These are phyloP conservation scores for Adansonia gregorii DNA, from an alignment of 441 rosid species.

Conservation along the genomic window DNA sequence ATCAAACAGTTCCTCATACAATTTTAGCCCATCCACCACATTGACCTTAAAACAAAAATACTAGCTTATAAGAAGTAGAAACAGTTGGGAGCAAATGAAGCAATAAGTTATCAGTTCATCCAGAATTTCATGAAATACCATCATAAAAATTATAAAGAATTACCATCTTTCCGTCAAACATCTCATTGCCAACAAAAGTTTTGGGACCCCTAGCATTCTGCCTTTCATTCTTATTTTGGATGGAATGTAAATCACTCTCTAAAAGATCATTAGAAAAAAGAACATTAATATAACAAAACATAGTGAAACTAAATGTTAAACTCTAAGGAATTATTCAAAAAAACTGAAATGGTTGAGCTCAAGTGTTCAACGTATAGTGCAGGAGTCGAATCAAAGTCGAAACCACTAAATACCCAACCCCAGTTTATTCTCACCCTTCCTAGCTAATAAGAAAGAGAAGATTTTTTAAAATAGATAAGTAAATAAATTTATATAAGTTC, in stretches of 20 bases:
- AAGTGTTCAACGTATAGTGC: conserved; percentile 1
- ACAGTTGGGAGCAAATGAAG: conserved; percentile 3
- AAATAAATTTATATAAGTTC: not conserved
- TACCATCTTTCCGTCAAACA: conserved; percentile 74
- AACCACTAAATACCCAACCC: not conserved
- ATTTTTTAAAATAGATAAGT: not conserved
- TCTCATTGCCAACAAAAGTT: conserved; percentile 66
- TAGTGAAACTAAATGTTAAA: conserved; percentile 4
- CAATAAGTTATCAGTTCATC: conserved; percentile 8
- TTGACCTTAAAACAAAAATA: conserved; percentile 61
- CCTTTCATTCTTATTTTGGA: conserved; percentile 47
- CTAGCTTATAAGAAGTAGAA: conserved; percentile 26
- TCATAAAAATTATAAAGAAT: conserved; percentile 13
- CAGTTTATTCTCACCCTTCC: conserved; percentile 9
- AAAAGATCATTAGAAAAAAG: conserved; percentile 32
- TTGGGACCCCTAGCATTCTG: conserved; percentile 51
- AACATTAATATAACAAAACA: not conserved
- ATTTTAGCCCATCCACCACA: conserved; percentile 85
- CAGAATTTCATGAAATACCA: not conserved
- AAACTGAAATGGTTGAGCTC: not conserved
- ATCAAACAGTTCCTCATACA: conserved; percentile 62
- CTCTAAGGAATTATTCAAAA: not conserved
- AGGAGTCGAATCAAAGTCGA: not conserved
- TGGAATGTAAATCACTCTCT: conserved; percentile 45
- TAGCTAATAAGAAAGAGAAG: not conserved